Percentiles rank a stretch among this genome's conserved stretches.
phyloP scores from a whole-genome alignment of 306 rosid species.

The Luffa aegyptiaca region DNA sequence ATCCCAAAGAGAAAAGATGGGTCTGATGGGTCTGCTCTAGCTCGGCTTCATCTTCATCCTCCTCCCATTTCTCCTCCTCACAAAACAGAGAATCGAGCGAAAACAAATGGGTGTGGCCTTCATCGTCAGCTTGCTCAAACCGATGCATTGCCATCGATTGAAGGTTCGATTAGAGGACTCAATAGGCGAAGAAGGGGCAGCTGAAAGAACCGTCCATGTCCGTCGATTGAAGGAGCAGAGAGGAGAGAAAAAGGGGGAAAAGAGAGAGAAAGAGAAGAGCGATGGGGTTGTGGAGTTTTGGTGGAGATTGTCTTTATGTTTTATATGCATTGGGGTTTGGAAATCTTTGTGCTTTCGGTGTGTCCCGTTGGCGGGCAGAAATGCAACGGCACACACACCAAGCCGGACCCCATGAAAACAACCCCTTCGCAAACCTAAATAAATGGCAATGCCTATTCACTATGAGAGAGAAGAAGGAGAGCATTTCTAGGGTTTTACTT shows the following conservation, averaged over 20 bases:
- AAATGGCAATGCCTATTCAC: not conserved
- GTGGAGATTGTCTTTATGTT: not conserved
- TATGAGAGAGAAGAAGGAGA: not conserved
- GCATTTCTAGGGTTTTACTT: slow-evolving; percentile 4
- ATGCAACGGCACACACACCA: slow-evolving; percentile 62
- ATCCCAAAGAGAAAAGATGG: slow-evolving; percentile 29
- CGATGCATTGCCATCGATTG: slow-evolving; percentile 42
- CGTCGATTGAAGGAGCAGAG: not conserved
- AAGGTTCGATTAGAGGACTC: not conserved
- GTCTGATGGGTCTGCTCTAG: not conserved
- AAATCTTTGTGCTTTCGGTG: slow-evolving; percentile 70
- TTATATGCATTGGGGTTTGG: slow-evolving; percentile 13
- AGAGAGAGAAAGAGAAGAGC: not conserved
- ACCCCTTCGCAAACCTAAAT: slow-evolving; percentile 27
- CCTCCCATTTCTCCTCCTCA: slow-evolving; percentile 65
- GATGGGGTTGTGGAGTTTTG: not conserved
- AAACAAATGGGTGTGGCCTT: slow-evolving; percentile 24
- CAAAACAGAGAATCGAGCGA: slow-evolving; percentile 64
- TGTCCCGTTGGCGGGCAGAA: slow-evolving; percentile 68
- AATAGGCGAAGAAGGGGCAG: not conserved
- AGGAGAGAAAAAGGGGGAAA: not conserved
- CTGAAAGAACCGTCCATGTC: not conserved
- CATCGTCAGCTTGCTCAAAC: slow-evolving; percentile 17
- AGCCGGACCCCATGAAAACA: slow-evolving; percentile 71
- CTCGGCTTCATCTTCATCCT: slow-evolving; percentile 21